Base-by-base conservation (phyloP, 768 basidiomycete species). In the Cystofilobasidium ferigula region DNA sequence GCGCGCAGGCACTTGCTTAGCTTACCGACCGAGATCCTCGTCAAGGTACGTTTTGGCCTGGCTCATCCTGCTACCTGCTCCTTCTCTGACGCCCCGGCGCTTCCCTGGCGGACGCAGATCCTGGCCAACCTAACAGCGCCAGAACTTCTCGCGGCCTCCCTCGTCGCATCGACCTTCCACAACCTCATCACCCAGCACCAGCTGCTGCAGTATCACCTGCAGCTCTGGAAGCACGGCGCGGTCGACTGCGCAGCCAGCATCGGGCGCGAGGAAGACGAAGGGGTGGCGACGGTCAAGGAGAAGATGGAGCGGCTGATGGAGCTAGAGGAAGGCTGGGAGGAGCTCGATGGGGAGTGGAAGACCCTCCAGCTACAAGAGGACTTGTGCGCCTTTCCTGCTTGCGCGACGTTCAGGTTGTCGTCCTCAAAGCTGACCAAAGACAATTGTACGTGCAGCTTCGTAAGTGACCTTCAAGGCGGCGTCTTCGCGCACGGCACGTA, bases 391-490 rank as follows among this genome's bases (percentile, higher is more conserved):
- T 5, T 9, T 18, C 38, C 24, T 57, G 12, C 24, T 13, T 20
- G 30, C 34, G 30, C 3, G n/a, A 51, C 7, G 16, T 18, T 5
- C 9, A 51, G 16, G 5, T 18, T 51, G 48, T n/a, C 28, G 9
- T 9, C 28, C 48, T 51, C 48, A 18, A 9, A 5, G 9, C 48
- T 22, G 48, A n/a, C 16, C 28, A 14, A 22, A 5, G 9, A 22
- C 48, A 9, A 16, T 57, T 57, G 9, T 22, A 14, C 16, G 26
- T 28, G 22, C 34, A 58, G 57, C 57, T 58, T 35, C n/a, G 36
- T 58, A n/a, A 36, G 40, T 34, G 57, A 58, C n/a, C 32, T 58
- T 1, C 57, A 58, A 10, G 40, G 40, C 32, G 57, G 57, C 34
- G n/a, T 58, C 24, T 58, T 58, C 22, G 57, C 40, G 9, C 57